Evolutionary conservation across 2,329 filamentous ascomycete species (phyloP).

Genomic region (Hymenoscyphus fraxineus): DNA sequence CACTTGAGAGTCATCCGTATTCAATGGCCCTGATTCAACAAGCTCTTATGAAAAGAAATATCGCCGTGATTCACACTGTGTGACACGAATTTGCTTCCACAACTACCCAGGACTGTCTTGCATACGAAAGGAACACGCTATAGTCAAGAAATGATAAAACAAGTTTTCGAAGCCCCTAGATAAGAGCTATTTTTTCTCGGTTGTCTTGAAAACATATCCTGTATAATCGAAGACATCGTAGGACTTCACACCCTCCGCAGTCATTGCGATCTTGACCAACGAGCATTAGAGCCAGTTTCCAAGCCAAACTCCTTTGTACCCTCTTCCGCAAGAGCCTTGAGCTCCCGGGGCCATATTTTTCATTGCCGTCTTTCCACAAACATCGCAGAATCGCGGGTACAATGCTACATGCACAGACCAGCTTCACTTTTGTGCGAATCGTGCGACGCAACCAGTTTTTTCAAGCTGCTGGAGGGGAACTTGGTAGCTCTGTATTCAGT

Average conservation of each 20-base stretch:
- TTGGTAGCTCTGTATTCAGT: background rate
- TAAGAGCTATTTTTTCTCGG: too few species aligned
- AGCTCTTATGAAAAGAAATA: too few species aligned
- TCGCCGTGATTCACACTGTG: too few species aligned
- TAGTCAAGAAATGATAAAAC: too few species aligned
- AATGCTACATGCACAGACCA: background rate
- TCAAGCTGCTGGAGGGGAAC: background rate
- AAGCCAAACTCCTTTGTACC: background rate
- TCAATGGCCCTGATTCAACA: too few species aligned
- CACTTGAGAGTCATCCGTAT: too few species aligned
- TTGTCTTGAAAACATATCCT: too few species aligned
- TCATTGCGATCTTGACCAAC: background rate
- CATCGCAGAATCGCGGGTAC: background rate
- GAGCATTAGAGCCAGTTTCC: background rate
- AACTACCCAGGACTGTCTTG: too few species aligned
- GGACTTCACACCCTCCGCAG: background rate
- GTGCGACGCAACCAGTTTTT: background rate
- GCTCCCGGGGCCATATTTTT: background rate
- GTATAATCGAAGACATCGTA: background rate
- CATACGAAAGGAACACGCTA: too few species aligned
- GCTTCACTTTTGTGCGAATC: background rate
- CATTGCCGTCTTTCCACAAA: background rate
- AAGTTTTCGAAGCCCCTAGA: too few species aligned
- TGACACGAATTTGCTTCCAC: too few species aligned
- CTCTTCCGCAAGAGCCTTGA: background rate